Base-by-base conservation (phyloP, 2,329 filamentous ascomycete species). In the Dothideomycetes sp. region DNA sequence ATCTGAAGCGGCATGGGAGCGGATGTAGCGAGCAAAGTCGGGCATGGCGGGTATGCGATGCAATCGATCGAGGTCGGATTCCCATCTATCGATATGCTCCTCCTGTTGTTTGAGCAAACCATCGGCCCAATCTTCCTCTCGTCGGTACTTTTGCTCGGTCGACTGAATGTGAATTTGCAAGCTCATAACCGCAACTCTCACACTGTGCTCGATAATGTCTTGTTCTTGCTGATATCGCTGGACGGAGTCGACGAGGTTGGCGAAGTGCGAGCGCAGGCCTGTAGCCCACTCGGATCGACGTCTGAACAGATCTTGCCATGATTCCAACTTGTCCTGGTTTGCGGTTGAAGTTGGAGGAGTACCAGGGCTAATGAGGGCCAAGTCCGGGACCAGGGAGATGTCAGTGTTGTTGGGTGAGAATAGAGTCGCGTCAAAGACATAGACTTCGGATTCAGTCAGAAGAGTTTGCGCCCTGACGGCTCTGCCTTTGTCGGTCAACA, bases 261-360 rank as follows among this genome's bases (percentile, higher is more conserved):
- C 69, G 51, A 84, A 89, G 50, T 81, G 78, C 18, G 80, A 76
- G 5, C 82, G 72, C 23, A 93, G 64, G 27, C 70, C 70, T 39
- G 80, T 64, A 0, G 87, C 83, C 91, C 91, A 98, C 50, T 74
- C 71, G 52, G 81, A 78, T 45, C 91, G 80, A 44, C 80, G 74
- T 59, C 80, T 82, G 68, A 91, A 95, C 16, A 96, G 70, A 31
- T 80, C 76, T 58, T 86, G 84, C 89, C 91, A 98, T 75, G 87
- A 81, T 53, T 80, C 72, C 41, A 95, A 70, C 47, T 87, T 81
- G 46, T 82, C 84, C 47, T 85, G 80, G 54, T 88, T 79, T 30
- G 80, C 71, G 51, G 94, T 82, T 29, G 78, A 82, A 60, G 94
- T 87, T n/a, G 91, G 91, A 28, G 75, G 69, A 19, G 68, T 65